Base-by-base conservation (phyloP, 768 basidiomycete species). In the Crassisporium funariophilum region DNA sequence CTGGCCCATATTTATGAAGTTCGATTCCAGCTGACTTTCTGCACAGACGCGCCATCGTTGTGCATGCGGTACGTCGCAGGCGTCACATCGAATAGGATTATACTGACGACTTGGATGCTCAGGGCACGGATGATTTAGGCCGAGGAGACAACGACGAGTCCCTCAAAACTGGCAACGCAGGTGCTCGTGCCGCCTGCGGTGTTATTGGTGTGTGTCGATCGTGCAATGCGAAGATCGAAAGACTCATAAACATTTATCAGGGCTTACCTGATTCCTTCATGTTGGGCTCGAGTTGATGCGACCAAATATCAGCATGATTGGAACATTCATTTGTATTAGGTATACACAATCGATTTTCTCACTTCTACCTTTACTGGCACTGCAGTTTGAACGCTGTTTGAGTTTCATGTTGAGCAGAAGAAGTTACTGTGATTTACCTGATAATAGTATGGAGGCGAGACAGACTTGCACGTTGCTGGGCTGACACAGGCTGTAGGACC, bases 81-180 rank as follows among this genome's bases (percentile, higher is more conserved):
- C 29, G n/a, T 23, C 6, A 16, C 10, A n/a, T 17, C 9, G 11
- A 13, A 4, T 11, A 20, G n/a, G n/a, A n/a, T n/a, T n/a, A n/a
- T n/a, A n/a, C n/a, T n/a, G n/a, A n/a, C n/a, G n/a, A n/a, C n/a
- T n/a, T n/a, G n/a, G n/a, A n/a, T n/a, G n/a, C n/a, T n/a, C n/a
- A 62, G 61, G 54, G 52, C 12, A 50, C 78, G 13, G 91, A 93
- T 59, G 91, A 93, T 58, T 74, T 91, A 40, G 91, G 89, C n/a
- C 71, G 67, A 50, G 87, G 88, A 12, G 72, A 68, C 33, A 75
- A 85, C 56, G 70, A 78, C 21, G 88, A 89, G 53, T 86, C 85
- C 15, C 69, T 83, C 46, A 88, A 79, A 61, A 91, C 88, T 3
- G 90, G 90, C 8, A 88, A 91, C 59, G 84, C 90, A 13, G 85